These are phyloP conservation scores for Cymodocea nodosa DNA, from an alignment of 116 monocot species.

Conservation along the genomic window DNA sequence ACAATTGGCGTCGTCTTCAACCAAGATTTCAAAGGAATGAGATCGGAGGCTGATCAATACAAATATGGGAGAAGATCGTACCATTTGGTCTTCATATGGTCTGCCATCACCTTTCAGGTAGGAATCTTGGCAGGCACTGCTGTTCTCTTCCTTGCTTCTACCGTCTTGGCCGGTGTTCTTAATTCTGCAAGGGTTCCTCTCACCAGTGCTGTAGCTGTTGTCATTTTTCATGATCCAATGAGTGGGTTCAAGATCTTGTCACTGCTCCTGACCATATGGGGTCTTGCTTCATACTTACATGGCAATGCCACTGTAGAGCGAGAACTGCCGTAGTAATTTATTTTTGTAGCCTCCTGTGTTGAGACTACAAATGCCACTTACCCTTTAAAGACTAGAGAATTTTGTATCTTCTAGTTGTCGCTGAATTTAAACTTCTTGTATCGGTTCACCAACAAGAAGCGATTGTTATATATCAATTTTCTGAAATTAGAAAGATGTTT, in stretches of 20 bases:
- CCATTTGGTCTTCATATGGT: slow-evolving; percentile 58
- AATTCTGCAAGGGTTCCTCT: slow-evolving; percentile 86
- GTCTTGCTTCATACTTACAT: slow-evolving; percentile 67
- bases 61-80: slow-evolving; percentile 47
- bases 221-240: slow-evolving; percentile 82
- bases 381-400: too few species aligned
- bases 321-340: background rate
- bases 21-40: slow-evolving; percentile 49
- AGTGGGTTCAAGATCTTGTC: slow-evolving; percentile 86
- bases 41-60: slow-evolving; percentile 43
- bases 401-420: too few species aligned
- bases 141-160: slow-evolving; percentile 77
- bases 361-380: too few species aligned
- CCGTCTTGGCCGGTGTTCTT: slow-evolving; percentile 81
- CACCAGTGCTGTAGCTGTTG: slow-evolving; percentile 65
- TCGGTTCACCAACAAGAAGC: too few species aligned
- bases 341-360: too few species aligned
- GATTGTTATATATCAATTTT: too few species aligned
- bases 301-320: slow-evolving; percentile 16
- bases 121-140: slow-evolving; percentile 80
- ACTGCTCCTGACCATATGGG: slow-evolving; percentile 73
- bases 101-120: slow-evolving; percentile 78
- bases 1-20: slow-evolving; percentile 50
- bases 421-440: too few species aligned
- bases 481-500: too few species aligned